These are phyloP conservation scores for Aspergillus sclerotioniger DNA, from an alignment of 495 filamentous ascomycete species.

Conservation along the genomic window DNA sequence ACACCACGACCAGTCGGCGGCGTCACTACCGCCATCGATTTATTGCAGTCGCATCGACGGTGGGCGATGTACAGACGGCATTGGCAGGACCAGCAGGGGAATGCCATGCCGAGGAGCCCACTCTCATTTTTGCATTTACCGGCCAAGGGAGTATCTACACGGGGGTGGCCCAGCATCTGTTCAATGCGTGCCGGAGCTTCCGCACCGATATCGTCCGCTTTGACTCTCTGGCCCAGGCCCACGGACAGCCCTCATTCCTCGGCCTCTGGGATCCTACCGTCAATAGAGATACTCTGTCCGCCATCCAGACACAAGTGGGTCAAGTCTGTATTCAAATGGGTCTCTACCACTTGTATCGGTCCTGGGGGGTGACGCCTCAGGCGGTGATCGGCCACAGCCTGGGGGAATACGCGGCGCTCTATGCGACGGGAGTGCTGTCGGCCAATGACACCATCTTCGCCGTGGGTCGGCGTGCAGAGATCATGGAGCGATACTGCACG, in stretches of 20 bases:
- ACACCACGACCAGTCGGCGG: slow-evolving; percentile 25
- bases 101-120: neutral
- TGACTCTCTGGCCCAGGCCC: slow-evolving; percentile 25
- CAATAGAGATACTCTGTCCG: slow-evolving; percentile 31
- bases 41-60: neutral
- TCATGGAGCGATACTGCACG: slow-evolving; percentile 18
- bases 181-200: slow-evolving; percentile 23
- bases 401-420: slow-evolving; percentile 81
- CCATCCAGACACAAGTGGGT: slow-evolving; percentile 17
- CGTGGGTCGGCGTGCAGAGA: slow-evolving; percentile 24
- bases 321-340: slow-evolving; percentile 73
- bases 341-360: slow-evolving; percentile 67
- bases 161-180: slow-evolving; percentile 29
- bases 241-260: slow-evolving; percentile 36
- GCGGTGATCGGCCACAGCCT: slow-evolving; percentile 78
- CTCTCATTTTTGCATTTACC: slow-evolving; percentile 62
- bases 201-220: slow-evolving; percentile 27
- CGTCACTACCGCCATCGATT: slow-evolving; percentile 14
- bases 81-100: neutral
- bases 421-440: slow-evolving; percentile 72
- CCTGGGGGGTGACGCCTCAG: slow-evolving; percentile 68
- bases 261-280: neutral
- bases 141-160: slow-evolving; percentile 65
- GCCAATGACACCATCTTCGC: slow-evolving; percentile 70
- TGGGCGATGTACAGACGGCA: neutral